Conservation (phyloP, 2,329 filamentous ascomycete species). For the Penicillium frequentans region DNA sequence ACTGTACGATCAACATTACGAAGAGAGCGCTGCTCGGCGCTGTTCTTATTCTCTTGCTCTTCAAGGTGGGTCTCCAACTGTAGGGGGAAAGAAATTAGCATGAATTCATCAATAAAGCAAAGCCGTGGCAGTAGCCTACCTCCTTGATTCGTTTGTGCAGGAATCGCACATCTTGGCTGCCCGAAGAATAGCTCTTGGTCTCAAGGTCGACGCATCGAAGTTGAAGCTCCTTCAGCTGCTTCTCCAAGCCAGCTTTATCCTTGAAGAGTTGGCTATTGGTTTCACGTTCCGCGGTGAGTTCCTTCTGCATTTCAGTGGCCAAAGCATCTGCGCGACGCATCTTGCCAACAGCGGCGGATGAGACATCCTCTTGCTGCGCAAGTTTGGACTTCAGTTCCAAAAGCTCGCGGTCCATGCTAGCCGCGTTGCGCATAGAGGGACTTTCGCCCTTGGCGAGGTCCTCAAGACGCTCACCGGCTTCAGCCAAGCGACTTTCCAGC, state of each 20-base stretch:
- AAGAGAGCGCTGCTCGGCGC: slow-evolving; percentile 78
- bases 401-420: slow-evolving; percentile 82
- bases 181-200: slow-evolving; percentile 93
- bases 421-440: slow-evolving; percentile 85
- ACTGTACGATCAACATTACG: slow-evolving; percentile 93
- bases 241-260: slow-evolving; percentile 87
- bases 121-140: slow-evolving; percentile 56
- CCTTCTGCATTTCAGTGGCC: slow-evolving; percentile 85
- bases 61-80: slow-evolving; percentile 88
- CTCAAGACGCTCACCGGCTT: slow-evolving; percentile 85
- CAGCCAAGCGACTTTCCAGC: slow-evolving; percentile 77
- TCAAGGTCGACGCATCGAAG: slow-evolving; percentile 88
- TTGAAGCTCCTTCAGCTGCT: slow-evolving; percentile 85
- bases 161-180: slow-evolving; percentile 93
- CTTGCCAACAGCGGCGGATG: slow-evolving; percentile 88
- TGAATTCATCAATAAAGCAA: background rate
- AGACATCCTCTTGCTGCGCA: slow-evolving; percentile 91
- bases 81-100: slow-evolving; percentile 20
- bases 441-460: slow-evolving; percentile 83
- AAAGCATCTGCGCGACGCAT: slow-evolving; percentile 93
- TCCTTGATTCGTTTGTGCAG: slow-evolving; percentile 92
- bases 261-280: slow-evolving; percentile 77
- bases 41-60: slow-evolving; percentile 74
- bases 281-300: slow-evolving; percentile 84
- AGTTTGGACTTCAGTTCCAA: slow-evolving; percentile 85